Evolutionary conservation across 2,329 filamentous ascomycete species (phyloP).

Genomic region (Herpomyces periplanetae): DNA sequence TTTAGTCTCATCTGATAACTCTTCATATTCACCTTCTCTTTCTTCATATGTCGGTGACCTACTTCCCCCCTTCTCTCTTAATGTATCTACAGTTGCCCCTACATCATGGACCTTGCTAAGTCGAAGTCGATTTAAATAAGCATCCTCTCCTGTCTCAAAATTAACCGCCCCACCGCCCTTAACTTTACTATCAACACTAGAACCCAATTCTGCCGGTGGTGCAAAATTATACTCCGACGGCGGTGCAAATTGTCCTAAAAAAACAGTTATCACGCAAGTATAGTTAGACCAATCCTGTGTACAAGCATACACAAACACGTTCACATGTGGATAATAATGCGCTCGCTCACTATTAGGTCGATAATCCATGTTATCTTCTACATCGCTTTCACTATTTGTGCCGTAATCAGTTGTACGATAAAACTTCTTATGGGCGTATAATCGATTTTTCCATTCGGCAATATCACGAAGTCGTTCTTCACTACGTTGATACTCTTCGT

Average conservation of each 20-base stretch:
- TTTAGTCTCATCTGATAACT: too few relatives aligned
- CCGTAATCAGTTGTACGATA: slow-evolving; percentile 11
- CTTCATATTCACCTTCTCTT: too few relatives aligned
- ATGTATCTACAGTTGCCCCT: too few relatives aligned
- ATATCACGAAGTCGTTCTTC: slow-evolving; percentile 47
- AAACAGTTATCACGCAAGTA: slow-evolving; percentile 3
- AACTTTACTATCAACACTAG: too few relatives aligned
- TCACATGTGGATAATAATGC: not conserved
- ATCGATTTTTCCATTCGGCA: slow-evolving; percentile 41
- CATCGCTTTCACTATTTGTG: slow-evolving; percentile 12
- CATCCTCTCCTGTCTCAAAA: too few relatives aligned
- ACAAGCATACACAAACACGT: not conserved
- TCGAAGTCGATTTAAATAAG: too few relatives aligned
- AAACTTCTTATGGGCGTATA: slow-evolving; percentile 37
- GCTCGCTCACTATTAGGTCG: slow-evolving; percentile 10
- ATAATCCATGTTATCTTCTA: slow-evolving; percentile 10
- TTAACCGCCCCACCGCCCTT: too few relatives aligned
- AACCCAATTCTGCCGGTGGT: slow-evolving; percentile 11
- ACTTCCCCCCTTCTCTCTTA: too few relatives aligned
- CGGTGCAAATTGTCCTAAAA: slow-evolving; percentile 12
- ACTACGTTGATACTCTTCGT: slow-evolving; percentile 44
- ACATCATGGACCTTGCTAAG: too few relatives aligned
- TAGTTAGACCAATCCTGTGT: too few relatives aligned
- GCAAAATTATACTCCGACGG: slow-evolving; percentile 12
- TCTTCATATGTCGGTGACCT: too few relatives aligned